Evolutionary conservation across 2,329 filamentous ascomycete genomes (phyloP), one percentile per base, ranked within the genome.

Genomic region (Sporothrix curviconia): DNA sequence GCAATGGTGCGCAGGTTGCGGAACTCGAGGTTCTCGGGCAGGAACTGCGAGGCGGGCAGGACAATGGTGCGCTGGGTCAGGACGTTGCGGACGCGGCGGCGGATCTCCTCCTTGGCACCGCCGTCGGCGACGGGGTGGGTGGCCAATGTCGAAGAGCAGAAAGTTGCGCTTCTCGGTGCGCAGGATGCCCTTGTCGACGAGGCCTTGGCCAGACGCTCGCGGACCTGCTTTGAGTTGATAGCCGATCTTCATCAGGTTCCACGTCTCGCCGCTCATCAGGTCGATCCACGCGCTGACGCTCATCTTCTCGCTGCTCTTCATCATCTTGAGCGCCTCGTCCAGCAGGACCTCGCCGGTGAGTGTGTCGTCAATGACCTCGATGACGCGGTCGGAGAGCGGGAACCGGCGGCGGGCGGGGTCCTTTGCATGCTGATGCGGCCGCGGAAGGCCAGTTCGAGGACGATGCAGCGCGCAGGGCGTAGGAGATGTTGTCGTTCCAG

Each of bases 271-370:
- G 73, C 92, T 96, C 91, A 99, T 92, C 65, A 99, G 78, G 73
- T 99, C 94, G 72, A 99, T 97, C 94, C 94, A 99, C 46, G 90
- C 90, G 78, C 90, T 94, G 65, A 99, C 94, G 74, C 94, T 97
- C 94, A 99, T 97, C 82, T 96, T 96, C 79, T 99, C 94, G 74
- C 91, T 96, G 66, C 89, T 86, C 81, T 99, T 99, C 92, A 99
- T 99, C 92, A 99, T 95, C 80, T 99, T 99, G 69, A 99, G 78
- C 59, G 94, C 90, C 78, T 99, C 94, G 74, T 99, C 94, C 68
- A 99, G 82, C 67, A 99, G 81, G 63, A 97, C 94, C 77, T 99
- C 94, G 66, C 94, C 94, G 6, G 94, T 99, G 69, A 96, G 80
- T 59, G 91, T 92, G 70, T 96, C 92, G 73, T 99, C 94, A 69